These are phyloP conservation scores for Massarina eburnea DNA, from an alignment of 2,329 filamentous ascomycete species.

Conservation along the genomic window DNA sequence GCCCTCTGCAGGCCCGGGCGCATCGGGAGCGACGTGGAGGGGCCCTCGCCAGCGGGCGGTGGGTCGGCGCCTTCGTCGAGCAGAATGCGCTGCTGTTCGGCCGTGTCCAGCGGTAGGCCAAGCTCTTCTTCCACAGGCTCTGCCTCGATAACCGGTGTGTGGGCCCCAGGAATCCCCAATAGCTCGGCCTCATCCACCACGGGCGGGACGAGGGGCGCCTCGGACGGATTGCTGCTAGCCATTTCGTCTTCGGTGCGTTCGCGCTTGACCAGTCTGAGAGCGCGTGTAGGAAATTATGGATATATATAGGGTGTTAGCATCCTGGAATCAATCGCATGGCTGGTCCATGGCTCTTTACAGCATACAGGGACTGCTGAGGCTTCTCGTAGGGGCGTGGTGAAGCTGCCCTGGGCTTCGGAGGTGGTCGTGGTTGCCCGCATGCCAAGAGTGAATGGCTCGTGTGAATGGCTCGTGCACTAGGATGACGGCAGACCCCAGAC, in stretches of 20 bases:
- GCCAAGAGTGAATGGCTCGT: slow-evolving; percentile 14
- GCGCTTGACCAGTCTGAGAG: slow-evolving; percentile 7
- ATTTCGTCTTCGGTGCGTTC: slow-evolving; percentile 21
- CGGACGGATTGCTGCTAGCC: slow-evolving; percentile 26
- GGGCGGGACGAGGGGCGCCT: slow-evolving; percentile 36
- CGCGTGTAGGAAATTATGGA: neutral
- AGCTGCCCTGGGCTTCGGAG: slow-evolving; percentile 7
- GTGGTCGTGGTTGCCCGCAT: neutral
- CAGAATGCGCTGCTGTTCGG: slow-evolving; percentile 35
- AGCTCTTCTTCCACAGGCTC: slow-evolving; percentile 36
- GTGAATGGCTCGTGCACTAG: neutral
- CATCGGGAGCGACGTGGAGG: slow-evolving; percentile 25
- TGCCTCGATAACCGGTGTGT: slow-evolving; percentile 35
- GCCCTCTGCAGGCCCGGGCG: slow-evolving; percentile 47
- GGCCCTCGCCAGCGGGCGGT: slow-evolving; percentile 15
- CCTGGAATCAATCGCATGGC: slow-evolving; percentile 19
- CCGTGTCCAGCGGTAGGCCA: slow-evolving; percentile 40
- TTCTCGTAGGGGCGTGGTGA: slow-evolving; percentile 6
- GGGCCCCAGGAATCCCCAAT: slow-evolving; percentile 29
- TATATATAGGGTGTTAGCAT: slow-evolving; percentile 25
- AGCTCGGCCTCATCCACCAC: slow-evolving; percentile 42
- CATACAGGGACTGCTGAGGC: slow-evolving; percentile 3
- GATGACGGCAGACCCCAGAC: neutral
- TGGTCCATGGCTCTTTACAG: slow-evolving; percentile 16
- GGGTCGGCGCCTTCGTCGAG: slow-evolving; percentile 22